Evolutionary conservation across 2,329 filamentous ascomycete genomes (phyloP), one percentile per base, ranked within the genome.

Genomic region (Pezicula carpinea): DNA sequence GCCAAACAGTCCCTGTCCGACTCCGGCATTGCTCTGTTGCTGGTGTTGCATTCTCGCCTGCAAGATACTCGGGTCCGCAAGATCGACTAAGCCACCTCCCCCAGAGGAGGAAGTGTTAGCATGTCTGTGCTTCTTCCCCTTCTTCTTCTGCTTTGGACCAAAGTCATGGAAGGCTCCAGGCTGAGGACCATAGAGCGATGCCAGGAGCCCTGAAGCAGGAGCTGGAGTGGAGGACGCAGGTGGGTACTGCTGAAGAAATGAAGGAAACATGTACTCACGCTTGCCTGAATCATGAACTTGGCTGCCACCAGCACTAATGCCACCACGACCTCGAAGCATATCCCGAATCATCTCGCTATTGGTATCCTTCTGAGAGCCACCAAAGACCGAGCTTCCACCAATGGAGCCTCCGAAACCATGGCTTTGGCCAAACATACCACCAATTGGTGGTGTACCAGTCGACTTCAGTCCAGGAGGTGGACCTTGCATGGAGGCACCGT

Each of bases 71-170:
- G 92, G 92, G 89, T 97, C 91, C 80, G 88, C 89, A 91, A 96
- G 89, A 95, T 97, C 91, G 78, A 95, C 91, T 92, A 96, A 83
- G 79, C 89, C 91, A 88, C 89, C 89, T 83, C 90, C 91, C 79
- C 87, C 87, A 83, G 90, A 95, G 84, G 92, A 97, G 88, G 91
- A 96, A 92, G 92, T 96, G 89, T 96, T 96, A 93, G 90, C 92
- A 85, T 96, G 91, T 85, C 91, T 95, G 81, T 96, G 92, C 89
- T 96, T 96, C 84, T 96, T 96, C 79, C 90, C 90, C 89, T 96
- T 96, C 83, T 96, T 96, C 86, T 95, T 96, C 82, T 95, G 90
- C 85, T 96, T 95, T 76, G 88, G 85, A 75, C 87, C 87, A 75
- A 85, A 84, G 69, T 95, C 90, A 83, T 91, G 87, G 76, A 89